A percentile compares a stretch with the other conserved stretches of the same genome.
phyloP scores from a whole-genome alignment of 1,284 basidiomycete genomes.

The Peniophora sp. region DNA sequence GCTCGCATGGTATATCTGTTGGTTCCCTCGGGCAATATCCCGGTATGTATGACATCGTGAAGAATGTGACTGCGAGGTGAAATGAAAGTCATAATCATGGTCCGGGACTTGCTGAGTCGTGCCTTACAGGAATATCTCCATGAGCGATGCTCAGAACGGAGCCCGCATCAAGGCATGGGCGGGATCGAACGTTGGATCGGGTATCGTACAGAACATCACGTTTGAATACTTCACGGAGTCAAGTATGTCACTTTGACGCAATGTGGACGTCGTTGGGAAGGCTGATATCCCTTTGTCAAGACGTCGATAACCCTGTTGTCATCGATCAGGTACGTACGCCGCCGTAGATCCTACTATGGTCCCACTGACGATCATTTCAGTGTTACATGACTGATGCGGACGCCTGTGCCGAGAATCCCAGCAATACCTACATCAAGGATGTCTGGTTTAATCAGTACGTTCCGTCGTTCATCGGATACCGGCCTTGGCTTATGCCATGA shows the following conservation, averaged over 20 bases:
- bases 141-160: constrained; percentile 41
- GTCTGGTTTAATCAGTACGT: constrained; percentile 38
- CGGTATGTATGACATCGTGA: constrained; percentile 40
- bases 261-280: too few species aligned
- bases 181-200: constrained; percentile 22
- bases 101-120: too few species aligned
- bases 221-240: constrained; percentile 28
- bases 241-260: constrained; percentile 4
- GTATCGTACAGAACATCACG: constrained; percentile 31
- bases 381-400: constrained; percentile 28
- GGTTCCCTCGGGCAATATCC: constrained; percentile 41
- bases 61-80: constrained; percentile 32
- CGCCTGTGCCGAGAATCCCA: constrained; percentile 25
- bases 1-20: constrained; percentile 36
- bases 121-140: constrained; percentile 32
- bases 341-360: background rate
- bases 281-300: too few species aligned
- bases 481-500: background rate
- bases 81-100: background rate
- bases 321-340: constrained; percentile 25
- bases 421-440: constrained; percentile 37
- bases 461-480: background rate
- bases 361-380: constrained; percentile 11
- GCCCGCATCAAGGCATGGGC: constrained; percentile 44
- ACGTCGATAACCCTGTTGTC: constrained; percentile 36